These are phyloP conservation scores for Peterozyma toletana DNA, from an alignment of 805 yeast genomes.

Conservation along the genomic window DNA sequence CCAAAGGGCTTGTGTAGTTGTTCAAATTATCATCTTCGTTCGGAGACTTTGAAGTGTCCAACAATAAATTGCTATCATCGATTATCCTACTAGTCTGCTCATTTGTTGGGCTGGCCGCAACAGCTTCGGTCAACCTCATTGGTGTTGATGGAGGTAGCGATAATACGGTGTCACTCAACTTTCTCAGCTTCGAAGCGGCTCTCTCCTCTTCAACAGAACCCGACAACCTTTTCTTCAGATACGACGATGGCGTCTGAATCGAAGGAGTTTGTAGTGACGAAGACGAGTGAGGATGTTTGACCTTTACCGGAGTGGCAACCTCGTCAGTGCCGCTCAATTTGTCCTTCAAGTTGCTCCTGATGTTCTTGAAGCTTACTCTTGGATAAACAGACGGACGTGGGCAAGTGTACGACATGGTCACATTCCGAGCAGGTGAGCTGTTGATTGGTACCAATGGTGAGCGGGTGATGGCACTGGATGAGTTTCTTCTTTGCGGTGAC, in stretches of 20 bases:
- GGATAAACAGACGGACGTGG: slow-evolving; percentile 18
- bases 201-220: background rate
- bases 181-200: slow-evolving; percentile 1
- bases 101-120: slow-evolving; percentile 20
- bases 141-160: slow-evolving; percentile 12
- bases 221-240: slow-evolving; percentile 4
- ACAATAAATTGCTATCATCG: slow-evolving; percentile 12
- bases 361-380: background rate
- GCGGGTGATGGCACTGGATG: slow-evolving; percentile 1
- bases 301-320: slow-evolving; percentile 4
- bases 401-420: slow-evolving; percentile 16
- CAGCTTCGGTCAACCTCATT: slow-evolving; percentile 21
- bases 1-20: slow-evolving; percentile 21
- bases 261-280: background rate
- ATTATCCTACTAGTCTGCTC: slow-evolving; percentile 18
- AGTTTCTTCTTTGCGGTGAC: slow-evolving; percentile 18
- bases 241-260: slow-evolving; percentile 4
- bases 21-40: slow-evolving; percentile 2
- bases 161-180: background rate
- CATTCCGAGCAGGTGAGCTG: background rate
- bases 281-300: background rate
- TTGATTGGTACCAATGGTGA: slow-evolving; percentile 1
- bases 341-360: slow-evolving; percentile 2
- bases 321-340: background rate
- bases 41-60: slow-evolving; percentile 11